Conservation (phyloP, 352 stramenopile genomes). For the Phytophthora sp. region DNA sequence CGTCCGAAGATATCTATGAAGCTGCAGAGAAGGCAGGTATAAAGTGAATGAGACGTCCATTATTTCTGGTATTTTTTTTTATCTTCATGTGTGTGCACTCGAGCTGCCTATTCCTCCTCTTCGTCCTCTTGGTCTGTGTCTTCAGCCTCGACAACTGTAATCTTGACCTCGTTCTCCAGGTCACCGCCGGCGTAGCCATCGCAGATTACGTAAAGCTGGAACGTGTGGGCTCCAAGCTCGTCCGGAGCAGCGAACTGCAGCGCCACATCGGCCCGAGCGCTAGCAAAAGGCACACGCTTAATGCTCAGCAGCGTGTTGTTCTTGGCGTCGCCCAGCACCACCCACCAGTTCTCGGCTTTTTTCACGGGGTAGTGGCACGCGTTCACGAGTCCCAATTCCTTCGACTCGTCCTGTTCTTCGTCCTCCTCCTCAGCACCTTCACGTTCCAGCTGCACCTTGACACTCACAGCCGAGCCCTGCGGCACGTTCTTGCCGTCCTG, state of each 20-base stretch:
- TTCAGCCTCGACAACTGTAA: slow-evolving; percentile 64
- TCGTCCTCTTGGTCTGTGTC: slow-evolving; percentile 62
- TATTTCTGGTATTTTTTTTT: slow-evolving; percentile 26
- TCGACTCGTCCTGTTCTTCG: slow-evolving; percentile 66
- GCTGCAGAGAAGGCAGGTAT: slow-evolving; percentile 23
- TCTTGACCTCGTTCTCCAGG: slow-evolving; percentile 94
- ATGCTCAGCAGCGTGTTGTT: slow-evolving; percentile 97
- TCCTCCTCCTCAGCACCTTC: slow-evolving; percentile 95
- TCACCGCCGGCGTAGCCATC: slow-evolving; percentile 99
- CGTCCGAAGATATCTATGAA: slow-evolving; percentile 17
- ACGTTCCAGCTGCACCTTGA: slow-evolving; percentile 91
- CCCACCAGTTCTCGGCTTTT: slow-evolving; percentile 99
- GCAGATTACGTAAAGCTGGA: slow-evolving; percentile 99
- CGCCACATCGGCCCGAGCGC: slow-evolving; percentile 76
- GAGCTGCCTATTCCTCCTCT: slow-evolving; percentile 26
- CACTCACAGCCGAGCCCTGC: slow-evolving; percentile 89
- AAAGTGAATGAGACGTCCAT: slow-evolving; percentile 34
- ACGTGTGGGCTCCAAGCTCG: slow-evolving; percentile 92
- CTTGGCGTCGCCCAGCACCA: slow-evolving; percentile 96
- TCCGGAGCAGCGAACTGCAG: slow-evolving; percentile 97
- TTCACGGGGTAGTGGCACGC: slow-evolving; percentile 77
- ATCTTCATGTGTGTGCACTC: background rate
- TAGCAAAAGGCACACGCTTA: slow-evolving; percentile 95
- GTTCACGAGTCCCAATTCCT: slow-evolving; percentile 72
- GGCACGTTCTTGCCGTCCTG: slow-evolving; percentile 92